Evolutionary conservation across 2,329 filamentous ascomycete genomes (phyloP).

Genomic region (Pseudocercospora ulei): DNA sequence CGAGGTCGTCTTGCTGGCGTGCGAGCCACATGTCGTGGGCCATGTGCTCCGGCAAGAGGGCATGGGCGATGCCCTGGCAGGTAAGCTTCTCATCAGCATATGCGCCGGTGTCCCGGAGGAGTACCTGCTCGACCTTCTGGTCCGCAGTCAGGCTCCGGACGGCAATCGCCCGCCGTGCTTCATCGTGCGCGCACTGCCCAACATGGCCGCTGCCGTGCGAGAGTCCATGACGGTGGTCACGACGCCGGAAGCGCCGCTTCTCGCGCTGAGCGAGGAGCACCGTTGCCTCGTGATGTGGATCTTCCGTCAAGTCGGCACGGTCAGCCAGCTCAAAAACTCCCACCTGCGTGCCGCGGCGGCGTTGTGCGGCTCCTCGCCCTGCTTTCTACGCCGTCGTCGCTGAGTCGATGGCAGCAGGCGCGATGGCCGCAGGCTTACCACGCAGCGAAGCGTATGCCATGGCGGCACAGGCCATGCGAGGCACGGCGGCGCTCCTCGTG

Average conservation of each 20-base stretch:
- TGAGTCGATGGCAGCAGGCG: constrained; percentile 66
- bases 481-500: constrained; percentile 59
- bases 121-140: constrained; percentile 51
- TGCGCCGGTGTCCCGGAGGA: constrained; percentile 64
- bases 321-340: constrained; percentile 55
- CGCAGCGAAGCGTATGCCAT: constrained; percentile 63
- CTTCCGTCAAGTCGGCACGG: constrained; percentile 63
- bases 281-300: constrained; percentile 61
- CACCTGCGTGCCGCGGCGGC: constrained; percentile 66
- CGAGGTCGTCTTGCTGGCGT: constrained; percentile 66
- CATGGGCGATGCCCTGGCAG: constrained; percentile 61
- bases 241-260: constrained; percentile 44
- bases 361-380: constrained; percentile 62
- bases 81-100: constrained; percentile 74
- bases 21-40: constrained; percentile 67
- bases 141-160: constrained; percentile 39
- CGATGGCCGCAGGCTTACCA: constrained; percentile 67
- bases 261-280: constrained; percentile 39
- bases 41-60: constrained; percentile 58
- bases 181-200: constrained; percentile 73
- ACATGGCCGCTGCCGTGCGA: constrained; percentile 67
- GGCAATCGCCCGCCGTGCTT: constrained; percentile 48
- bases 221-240: constrained; percentile 74
- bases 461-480: constrained; percentile 71
- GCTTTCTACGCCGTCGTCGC: constrained; percentile 68